Conservation (phyloP, 1,284 basidiomycete species). For the Ustilago cynodontis region DNA sequence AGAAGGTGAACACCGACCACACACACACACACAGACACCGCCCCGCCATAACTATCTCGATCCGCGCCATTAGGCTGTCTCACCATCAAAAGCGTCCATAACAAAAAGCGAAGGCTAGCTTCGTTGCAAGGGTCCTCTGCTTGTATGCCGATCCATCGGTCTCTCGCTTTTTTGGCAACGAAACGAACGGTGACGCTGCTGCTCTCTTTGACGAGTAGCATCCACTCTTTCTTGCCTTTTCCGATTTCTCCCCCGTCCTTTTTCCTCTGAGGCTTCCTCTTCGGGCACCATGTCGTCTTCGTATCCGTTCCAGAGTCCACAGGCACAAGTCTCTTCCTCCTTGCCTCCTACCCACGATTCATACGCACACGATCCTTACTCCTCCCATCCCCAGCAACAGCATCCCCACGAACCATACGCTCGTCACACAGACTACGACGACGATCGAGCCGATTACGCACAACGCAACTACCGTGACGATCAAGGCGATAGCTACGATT, state of each 20-base stretch:
- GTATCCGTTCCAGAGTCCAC: constrained; percentile 49
- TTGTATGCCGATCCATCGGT: not conserved
- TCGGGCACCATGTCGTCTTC: constrained; percentile 45
- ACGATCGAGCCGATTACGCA: constrained; percentile 14
- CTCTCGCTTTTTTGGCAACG: not conserved
- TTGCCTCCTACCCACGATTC: constrained; percentile 19
- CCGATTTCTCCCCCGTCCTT: not conserved
- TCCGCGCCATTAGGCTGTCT: constrained; percentile 4
- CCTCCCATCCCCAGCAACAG: constrained; percentile 9
- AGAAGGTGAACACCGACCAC: constrained; percentile 6
- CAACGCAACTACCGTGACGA: constrained; percentile 19
- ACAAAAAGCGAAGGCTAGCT: not conserved
- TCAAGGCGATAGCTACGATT: constrained; percentile 28
- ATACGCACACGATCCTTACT: constrained; percentile 35
- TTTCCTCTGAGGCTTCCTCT: not conserved
- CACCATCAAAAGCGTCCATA: constrained; percentile 1
- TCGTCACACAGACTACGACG: constrained; percentile 7
- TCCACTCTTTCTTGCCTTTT: not conserved
- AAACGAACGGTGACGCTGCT: constrained; percentile 1
- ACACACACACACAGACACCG: not conserved
- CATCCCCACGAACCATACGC: constrained; percentile 21
- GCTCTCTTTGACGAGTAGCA: not conserved
- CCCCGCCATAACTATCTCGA: not conserved
- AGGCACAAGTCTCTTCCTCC: constrained; percentile 30
- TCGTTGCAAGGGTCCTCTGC: constrained; percentile 5